These are phyloP conservation scores for Podaxis sp. DNA, from an alignment of 768 basidiomycete species.

Conservation along the genomic window DNA sequence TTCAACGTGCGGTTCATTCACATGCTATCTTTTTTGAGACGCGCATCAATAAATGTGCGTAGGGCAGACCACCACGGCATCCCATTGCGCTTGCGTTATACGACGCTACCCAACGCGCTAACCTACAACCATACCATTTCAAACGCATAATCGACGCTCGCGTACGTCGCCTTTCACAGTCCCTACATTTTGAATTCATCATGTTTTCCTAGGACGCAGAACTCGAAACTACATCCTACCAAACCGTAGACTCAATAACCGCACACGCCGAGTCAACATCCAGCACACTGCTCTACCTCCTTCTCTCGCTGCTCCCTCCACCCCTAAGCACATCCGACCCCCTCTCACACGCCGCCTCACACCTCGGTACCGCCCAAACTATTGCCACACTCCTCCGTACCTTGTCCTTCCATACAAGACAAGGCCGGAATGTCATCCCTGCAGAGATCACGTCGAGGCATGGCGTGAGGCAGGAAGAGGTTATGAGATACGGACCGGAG, in stretches of 20 bases:
- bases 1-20: slow-evolving; percentile 47
- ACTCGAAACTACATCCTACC: slow-evolving; percentile 60
- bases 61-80: slow-evolving; percentile 78
- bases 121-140: slow-evolving; percentile 72
- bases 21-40: slow-evolving; percentile 16
- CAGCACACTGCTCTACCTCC: slow-evolving; percentile 73
- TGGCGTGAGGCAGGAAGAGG: slow-evolving; percentile 76
- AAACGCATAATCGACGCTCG: slow-evolving; percentile 84
- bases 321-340: slow-evolving; percentile 43
- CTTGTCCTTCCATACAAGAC: slow-evolving; percentile 73
- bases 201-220: slow-evolving; percentile 54
- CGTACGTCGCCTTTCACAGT: slow-evolving; percentile 40
- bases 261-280: slow-evolving; percentile 80
- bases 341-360: slow-evolving; percentile 77
- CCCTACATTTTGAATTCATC: slow-evolving; percentile 5
- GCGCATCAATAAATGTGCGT: slow-evolving; percentile 20
- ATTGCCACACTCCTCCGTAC: slow-evolving; percentile 72
- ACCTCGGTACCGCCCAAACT: slow-evolving; percentile 75
- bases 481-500: slow-evolving; percentile 57
- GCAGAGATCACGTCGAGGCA: slow-evolving; percentile 81
- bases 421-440: slow-evolving; percentile 73
- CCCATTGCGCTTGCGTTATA: slow-evolving; percentile 77
- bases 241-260: slow-evolving; percentile 66
- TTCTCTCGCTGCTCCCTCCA: slow-evolving; percentile 65
- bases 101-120: slow-evolving; percentile 47